Base-by-base conservation (phyloP, 495 filamentous ascomycete genomes). In the Antarctomyces pellizariae region DNA sequence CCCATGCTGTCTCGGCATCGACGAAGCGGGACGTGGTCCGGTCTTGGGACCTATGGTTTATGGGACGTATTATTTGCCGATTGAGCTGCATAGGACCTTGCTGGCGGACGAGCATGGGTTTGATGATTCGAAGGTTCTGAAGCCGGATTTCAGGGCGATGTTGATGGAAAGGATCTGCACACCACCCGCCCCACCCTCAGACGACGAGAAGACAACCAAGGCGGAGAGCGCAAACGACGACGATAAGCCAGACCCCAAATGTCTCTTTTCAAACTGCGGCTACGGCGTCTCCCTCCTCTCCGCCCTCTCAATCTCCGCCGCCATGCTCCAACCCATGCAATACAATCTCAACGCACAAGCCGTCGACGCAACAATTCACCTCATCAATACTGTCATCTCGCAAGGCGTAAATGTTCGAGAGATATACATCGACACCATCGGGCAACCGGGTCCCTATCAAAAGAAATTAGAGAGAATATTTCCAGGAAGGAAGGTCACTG, bases 281-380 rank as follows among this genome's bases (percentile, higher is more conserved):
- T 92, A 77, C 67, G 80, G 78, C 6, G 64, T 73, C 3, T 66
- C 71, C 3, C 50, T 71, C 7, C 69, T 95, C 30, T 91, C 80
- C 2, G 77, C 82, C 8, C 66, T 77, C 18, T 75, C 84, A 46
- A 90, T 90, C 28, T 61, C 62, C 11, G 59, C 77, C 1, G 67
- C 71, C 26, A 89, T 90, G 73, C 61, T 92, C 45, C 57, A 60
- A 15, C 57, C 79, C 7, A 46, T 47, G 0, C 53, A 57, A 0
- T 92, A 92, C 50, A 97, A 97, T 43, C 59, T 97, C 29, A 97
- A 97, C 50, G 80, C 82, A n/a, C 86, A 95, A 48, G 86, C 86
- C 1, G 74, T 90, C 62, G 84, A 97, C 50, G 80, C 86, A 0
- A 97, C 86, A 1, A 62, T 89, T n/a, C 64, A 62, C 11, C 53